phyloP scores from a whole-genome alignment of 2,329 filamentous ascomycete species.

The Talaromyces sp. region DNA sequence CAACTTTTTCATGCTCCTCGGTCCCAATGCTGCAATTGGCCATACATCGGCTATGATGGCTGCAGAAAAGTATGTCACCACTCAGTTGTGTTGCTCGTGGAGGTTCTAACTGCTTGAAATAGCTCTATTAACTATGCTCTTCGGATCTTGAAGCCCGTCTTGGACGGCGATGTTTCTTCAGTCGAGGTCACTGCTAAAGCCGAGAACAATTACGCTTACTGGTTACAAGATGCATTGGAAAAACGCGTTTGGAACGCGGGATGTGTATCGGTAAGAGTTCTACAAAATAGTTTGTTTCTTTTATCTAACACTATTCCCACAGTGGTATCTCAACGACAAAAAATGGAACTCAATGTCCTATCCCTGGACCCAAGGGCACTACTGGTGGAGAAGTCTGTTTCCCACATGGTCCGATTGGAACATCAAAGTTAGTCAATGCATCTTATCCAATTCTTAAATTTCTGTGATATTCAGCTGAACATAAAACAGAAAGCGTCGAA shows the following conservation, averaged over 20 bases:
- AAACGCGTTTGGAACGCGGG: conserved; percentile 44
- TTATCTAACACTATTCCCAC: not conserved
- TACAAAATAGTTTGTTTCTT: not conserved
- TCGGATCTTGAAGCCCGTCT: conserved; percentile 51
- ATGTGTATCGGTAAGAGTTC: conserved; percentile 15
- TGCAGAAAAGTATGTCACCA: conserved; percentile 45
- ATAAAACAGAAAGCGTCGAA: not conserved
- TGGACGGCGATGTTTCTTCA: conserved; percentile 37
- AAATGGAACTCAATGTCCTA: conserved; percentile 23
- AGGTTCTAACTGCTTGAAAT: not conserved
- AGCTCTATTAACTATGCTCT: conserved; percentile 53
- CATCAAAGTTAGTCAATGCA: conserved; percentile 11
- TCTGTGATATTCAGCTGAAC: not conserved
- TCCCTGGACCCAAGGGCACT: conserved; percentile 23
- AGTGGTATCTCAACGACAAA: conserved; percentile 23
- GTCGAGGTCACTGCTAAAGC: conserved; percentile 44
- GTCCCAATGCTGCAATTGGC: conserved; percentile 27
- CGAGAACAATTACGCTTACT: conserved; percentile 39
- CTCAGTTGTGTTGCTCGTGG: not conserved
- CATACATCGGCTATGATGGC: conserved; percentile 53
- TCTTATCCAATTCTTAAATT: not conserved
- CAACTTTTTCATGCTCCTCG: conserved; percentile 30
- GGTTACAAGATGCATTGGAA: conserved; percentile 42
- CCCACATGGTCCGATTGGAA: conserved; percentile 23
- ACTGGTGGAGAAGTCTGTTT: conserved; percentile 23